Evolutionary conservation across 768 basidiomycete genomes (phyloP).

Genomic region (Cystobasidium onofrii): DNA sequence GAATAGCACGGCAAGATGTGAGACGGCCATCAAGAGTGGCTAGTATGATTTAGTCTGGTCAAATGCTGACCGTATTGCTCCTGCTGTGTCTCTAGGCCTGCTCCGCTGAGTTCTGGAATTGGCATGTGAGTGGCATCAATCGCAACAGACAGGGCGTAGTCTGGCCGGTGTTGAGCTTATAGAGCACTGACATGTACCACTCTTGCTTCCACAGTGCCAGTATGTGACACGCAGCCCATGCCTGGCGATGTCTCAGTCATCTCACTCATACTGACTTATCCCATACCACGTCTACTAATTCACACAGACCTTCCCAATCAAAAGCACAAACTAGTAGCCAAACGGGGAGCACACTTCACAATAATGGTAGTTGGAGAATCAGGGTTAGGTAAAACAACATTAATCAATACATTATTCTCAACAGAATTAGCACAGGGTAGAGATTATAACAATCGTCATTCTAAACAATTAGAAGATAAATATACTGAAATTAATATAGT

Average conservation of each 20-base stretch:
- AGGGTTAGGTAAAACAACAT: constrained; percentile 75
- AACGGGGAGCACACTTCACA: constrained; percentile 93
- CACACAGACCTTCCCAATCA: constrained; percentile 91
- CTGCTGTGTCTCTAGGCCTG: neutral
- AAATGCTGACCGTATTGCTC: neutral
- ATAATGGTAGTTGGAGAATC: constrained; percentile 99
- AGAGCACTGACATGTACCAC: neutral
- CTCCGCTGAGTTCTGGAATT: constrained; percentile 7
- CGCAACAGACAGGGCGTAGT: neutral
- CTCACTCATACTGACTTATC: no score
- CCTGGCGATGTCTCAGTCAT: no score
- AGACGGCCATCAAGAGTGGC: neutral
- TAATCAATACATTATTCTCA: constrained; percentile 98
- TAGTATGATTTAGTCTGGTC: neutral
- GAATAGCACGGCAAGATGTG: neutral
- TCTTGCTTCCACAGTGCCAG: neutral
- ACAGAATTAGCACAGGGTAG: constrained; percentile 87
- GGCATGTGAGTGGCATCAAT: neutral
- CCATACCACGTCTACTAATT: neutral
- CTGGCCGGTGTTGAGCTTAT: neutral
- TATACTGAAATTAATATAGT: constrained; percentile 92
- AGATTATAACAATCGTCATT: constrained; percentile 78
- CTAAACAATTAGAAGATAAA: constrained; percentile 90
- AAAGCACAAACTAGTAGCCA: constrained; percentile 97
- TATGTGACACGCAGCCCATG: neutral